Base-by-base conservation (phyloP, 1,284 basidiomycete species). In the Pyrrhoderma noxium region DNA sequence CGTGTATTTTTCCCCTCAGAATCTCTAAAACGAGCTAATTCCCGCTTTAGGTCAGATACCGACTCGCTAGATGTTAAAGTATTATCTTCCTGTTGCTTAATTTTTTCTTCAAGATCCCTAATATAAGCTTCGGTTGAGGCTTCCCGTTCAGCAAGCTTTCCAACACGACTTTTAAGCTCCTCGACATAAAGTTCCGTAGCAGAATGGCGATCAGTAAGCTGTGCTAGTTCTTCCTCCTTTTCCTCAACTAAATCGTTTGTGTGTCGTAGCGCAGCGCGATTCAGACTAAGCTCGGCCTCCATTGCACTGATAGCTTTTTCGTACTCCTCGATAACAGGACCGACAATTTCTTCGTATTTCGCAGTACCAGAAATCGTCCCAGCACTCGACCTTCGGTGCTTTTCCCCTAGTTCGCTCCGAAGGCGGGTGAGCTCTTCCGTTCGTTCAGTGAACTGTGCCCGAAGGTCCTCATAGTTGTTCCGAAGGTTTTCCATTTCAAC, bases 271-370 rank as follows among this genome's bases (percentile, higher is more conserved):
- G 93, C 93, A 1, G 90, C 92, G 55, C 89, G 81, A 59, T 92
- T 92, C 48, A 97, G 75, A 60, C 82, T 91, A 51, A 97, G 78
- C 66, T 98, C 89, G 1, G 93, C 91, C 66, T 99, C 96, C 74
- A 99, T 87, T 1, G 92, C 86, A 43, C 85, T 83, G 58, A 99
- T 94, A 1, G 93, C 93, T 75, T 95, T 94, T 72, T 99, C 95
- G 68, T 99, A 99, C 71, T 98, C 95, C 66, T 95, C 87, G 52
- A 99, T 97, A 60, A 99, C 93, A 5, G 95, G 95, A 35, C 93
- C 94, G 18, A 98, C 93, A 52, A 96, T 95, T 65, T 93, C 89
- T 62, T 96, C 90, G 64, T 97, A 98, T 65, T 88, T 90, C 47
- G 76, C 81, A 4, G 84, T 82, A 35, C 78, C 82, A n/a, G 79